Evolutionary conservation across 495 filamentous ascomycete genomes (phyloP), one percentile per base, ranked within the genome.

Genomic region (Cladorrhinum samala): DNA sequence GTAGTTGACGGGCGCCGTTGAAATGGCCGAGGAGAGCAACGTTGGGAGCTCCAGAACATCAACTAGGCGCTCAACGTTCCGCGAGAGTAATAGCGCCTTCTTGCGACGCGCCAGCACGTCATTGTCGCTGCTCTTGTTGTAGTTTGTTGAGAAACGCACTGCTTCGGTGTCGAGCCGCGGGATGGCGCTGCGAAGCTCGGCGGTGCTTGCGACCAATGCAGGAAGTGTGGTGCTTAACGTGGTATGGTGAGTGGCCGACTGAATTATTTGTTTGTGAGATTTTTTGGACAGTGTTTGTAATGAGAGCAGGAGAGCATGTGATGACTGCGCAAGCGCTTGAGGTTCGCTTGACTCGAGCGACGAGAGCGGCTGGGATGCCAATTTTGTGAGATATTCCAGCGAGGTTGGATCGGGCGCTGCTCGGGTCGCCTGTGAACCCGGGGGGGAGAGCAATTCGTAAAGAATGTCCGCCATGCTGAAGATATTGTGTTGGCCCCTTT

Each of bases 41-140:
- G 87, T 86, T 2, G 94, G 94, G 17, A 99, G 80, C 57, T 96
- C 91, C 17, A 99, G 78, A 21, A 99, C 86, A 63, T 96, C 92
- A 18, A 91, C 86, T 14, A 97, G 72, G 47, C 91, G 78, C 61
- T 96, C 92, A 17, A 95, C 84, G 62, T 97, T 97, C 42, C 87
- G 79, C 2, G 87, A 81, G 39, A 99, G 77, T n/a, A 95, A 79
- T 63, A 96, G 79, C 2, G 89, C 88, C 65, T 86, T 86, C 58
- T 86, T 87, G 53, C 93, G 82, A 37, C 84, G 73, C 52, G 84
- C 85, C 9, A 97, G 75, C 1, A 88, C 72, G 3, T 82, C 77
- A 58, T 67, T 76, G 63, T 94, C 93, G 27, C 81, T 79, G 47
- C 73, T 77, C 56, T 83, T 85, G 71, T 82, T 85, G 72, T 95